A percentile compares a stretch with the other conserved stretches of the same genome.
phyloP scores from a whole-genome alignment of 2,329 filamentous ascomycete species.

The Botrytis porri region DNA sequence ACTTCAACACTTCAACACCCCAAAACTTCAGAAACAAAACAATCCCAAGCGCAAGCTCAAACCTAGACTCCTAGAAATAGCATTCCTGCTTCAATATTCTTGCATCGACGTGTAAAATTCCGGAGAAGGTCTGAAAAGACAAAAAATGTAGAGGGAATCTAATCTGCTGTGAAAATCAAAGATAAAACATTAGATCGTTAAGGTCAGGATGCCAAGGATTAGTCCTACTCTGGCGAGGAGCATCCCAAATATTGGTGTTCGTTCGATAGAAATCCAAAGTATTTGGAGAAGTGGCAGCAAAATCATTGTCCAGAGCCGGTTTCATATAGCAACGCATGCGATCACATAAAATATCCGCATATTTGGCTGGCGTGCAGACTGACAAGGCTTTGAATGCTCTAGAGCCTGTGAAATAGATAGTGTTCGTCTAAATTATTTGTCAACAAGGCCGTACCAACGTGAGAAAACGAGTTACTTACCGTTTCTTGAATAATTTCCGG shows the following conservation, averaged over 20 bases:
- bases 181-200: slow-evolving; percentile 5
- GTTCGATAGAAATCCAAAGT: neutral
- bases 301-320: slow-evolving; percentile 3
- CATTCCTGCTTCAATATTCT: neutral
- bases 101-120: neutral
- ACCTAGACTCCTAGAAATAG: neutral
- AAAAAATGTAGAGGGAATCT: neutral
- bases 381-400: slow-evolving; percentile 82
- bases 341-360: slow-evolving; percentile 80
- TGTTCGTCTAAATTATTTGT: slow-evolving; percentile 59
- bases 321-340: slow-evolving; percentile 68
- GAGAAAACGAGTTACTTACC: slow-evolving; percentile 40
- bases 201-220: neutral
- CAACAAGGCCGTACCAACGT: neutral
- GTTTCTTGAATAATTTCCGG: slow-evolving; percentile 24
- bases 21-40: neutral
- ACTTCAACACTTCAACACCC: too few species aligned
- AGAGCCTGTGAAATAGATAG: slow-evolving; percentile 76
- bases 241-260: neutral
- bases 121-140: neutral
- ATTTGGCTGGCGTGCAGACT: slow-evolving; percentile 82
- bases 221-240: too few species aligned
- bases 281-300: neutral
- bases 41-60: neutral
- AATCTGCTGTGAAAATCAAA: neutral